Percentiles rank a stretch among this genome's conserved stretches.
These are phyloP conservation scores for Fomitiporia mediterranea DNA, from an alignment of 1,284 basidiomycete genomes.

Conservation along the genomic window DNA sequence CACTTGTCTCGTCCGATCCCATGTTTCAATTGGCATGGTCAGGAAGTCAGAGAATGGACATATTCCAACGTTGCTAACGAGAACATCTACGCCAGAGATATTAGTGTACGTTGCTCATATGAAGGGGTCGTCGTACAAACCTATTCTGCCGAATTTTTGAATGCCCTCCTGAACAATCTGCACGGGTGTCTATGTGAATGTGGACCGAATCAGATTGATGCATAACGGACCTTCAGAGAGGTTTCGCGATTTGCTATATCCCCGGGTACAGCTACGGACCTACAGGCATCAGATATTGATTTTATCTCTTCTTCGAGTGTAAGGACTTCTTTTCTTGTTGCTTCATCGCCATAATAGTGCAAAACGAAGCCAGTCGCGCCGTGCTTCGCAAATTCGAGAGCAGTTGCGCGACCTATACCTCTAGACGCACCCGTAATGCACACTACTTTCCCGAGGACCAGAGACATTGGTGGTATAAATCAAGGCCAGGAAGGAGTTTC, in stretches of 20 bases:
- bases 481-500: not conserved
- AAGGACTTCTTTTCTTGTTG: slow-evolving; percentile 49
- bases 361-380: slow-evolving; percentile 65
- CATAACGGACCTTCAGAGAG: slow-evolving; percentile 44
- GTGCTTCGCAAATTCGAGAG: slow-evolving; percentile 57
- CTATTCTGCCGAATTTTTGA: slow-evolving; percentile 59
- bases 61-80: slow-evolving; percentile 74
- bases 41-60: slow-evolving; percentile 79
- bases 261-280: slow-evolving; percentile 48
- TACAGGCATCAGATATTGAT: slow-evolving; percentile 29
- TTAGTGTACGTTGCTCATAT: slow-evolving; percentile 31
- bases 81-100: slow-evolving; percentile 35
- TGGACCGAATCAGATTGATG: not conserved
- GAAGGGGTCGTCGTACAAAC: slow-evolving; percentile 44
- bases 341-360: slow-evolving; percentile 64
- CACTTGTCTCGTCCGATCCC: slow-evolving; percentile 67
- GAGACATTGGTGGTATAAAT: slow-evolving; percentile 34
- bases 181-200: not conserved
- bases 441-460: slow-evolving; percentile 60
- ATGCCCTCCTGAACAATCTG: slow-evolving; percentile 61
- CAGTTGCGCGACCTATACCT: slow-evolving; percentile 77
- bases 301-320: slow-evolving; percentile 45
- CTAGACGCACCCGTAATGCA: slow-evolving; percentile 74
- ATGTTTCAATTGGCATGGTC: slow-evolving; percentile 65
- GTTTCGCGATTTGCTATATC: slow-evolving; percentile 66